Conservation (phyloP, 345 rosid species). For the Ailanthus altissimus region DNA sequence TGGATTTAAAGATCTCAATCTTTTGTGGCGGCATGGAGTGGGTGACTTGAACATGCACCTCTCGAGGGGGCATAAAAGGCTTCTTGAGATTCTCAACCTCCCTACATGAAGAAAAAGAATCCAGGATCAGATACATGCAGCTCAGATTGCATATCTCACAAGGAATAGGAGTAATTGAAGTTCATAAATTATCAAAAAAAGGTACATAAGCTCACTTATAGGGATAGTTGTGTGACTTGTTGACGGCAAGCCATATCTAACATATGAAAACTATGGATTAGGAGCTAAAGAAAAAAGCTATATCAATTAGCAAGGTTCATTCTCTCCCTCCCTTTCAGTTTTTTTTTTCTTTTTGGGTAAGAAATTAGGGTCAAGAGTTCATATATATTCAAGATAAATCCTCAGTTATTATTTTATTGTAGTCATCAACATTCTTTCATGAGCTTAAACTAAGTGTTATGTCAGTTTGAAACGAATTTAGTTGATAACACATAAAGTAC, state of each 20-base stretch:
- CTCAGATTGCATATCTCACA: constrained; percentile 3
- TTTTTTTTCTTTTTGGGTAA: neutral
- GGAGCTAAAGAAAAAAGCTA: neutral
- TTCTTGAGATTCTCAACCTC: constrained; percentile 69
- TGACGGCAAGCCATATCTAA: neutral
- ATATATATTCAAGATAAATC: neutral
- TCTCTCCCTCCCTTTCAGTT: too few relatives aligned
- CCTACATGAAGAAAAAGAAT: constrained; percentile 42
- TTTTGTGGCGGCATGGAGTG: constrained; percentile 92
- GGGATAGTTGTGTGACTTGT: neutral
- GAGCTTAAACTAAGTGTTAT: neutral
- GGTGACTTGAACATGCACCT: constrained; percentile 81
- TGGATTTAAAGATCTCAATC: constrained; percentile 82
- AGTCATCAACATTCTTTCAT: neutral
- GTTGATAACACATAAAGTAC: neutral
- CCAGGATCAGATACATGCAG: constrained; percentile 1
- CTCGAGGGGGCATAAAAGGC: constrained; percentile 76
- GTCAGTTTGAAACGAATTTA: neutral
- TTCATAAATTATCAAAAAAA: too few relatives aligned
- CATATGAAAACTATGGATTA: neutral
- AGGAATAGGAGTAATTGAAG: neutral
- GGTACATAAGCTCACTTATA: neutral
- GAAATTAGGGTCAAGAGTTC: neutral
- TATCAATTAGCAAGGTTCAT: neutral
- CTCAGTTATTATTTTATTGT: neutral